phyloP scores from a whole-genome alignment of 306 rosid genomes.

The Gastrolobium villosum region DNA sequence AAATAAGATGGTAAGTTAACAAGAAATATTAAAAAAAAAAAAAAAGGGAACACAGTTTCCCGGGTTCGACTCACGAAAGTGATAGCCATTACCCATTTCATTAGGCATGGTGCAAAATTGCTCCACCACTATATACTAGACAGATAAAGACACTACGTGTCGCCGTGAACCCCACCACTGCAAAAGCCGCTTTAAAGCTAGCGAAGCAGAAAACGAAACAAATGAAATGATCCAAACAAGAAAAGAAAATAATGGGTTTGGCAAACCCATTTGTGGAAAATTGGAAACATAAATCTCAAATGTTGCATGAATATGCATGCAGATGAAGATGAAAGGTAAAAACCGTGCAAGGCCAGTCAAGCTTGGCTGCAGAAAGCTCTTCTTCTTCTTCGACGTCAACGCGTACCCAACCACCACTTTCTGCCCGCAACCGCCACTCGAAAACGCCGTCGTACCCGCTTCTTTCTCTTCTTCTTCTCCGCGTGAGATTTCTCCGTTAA shows the following conservation, averaged over 20 bases:
- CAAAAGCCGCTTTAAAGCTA: conserved; percentile 42
- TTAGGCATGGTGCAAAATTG: conserved; percentile 44
- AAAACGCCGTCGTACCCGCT: conserved; percentile 39
- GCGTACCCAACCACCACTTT: conserved; percentile 62
- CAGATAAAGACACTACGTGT: conserved; percentile 42
- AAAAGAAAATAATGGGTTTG: not conserved
- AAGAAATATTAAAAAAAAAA: not conserved
- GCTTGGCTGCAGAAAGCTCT: conserved; percentile 57
- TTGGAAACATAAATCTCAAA: not conserved
- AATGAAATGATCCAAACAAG: not conserved
- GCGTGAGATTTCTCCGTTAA: conserved; percentile 50
- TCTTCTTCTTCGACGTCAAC: conserved; percentile 62
- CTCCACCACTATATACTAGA: conserved; percentile 46
- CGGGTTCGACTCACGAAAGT: conserved; percentile 40
- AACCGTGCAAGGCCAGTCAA: conserved; percentile 58
- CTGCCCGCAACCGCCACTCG: conserved; percentile 12
- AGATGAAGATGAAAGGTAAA: not conserved
- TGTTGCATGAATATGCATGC: conserved; percentile 32
- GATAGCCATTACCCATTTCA: conserved; percentile 32
- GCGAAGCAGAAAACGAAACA: conserved; percentile 32
- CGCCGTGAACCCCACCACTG: conserved; percentile 45
- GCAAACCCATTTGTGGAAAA: conserved; percentile 27
- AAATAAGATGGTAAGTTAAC: not conserved
- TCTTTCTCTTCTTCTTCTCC: conserved; percentile 45
- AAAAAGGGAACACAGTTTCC: conserved; percentile 12